Evolutionary conservation across 495 filamentous ascomycete genomes (phyloP).

Genomic region (Lasiosphaeriaceae sp.): DNA sequence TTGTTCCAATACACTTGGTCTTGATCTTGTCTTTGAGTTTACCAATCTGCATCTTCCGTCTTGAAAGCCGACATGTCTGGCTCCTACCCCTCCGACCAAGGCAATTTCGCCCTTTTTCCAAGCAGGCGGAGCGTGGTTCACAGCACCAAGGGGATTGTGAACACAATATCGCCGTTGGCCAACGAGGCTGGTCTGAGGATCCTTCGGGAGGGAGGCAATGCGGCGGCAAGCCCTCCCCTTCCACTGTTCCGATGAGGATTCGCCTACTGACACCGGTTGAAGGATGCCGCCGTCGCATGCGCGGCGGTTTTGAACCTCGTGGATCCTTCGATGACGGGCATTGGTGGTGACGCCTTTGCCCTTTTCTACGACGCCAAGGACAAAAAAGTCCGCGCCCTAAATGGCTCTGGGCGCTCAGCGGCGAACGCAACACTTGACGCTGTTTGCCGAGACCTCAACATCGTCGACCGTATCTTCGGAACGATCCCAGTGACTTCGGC

Average conservation of each 20-base stretch:
- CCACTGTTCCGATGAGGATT: background rate
- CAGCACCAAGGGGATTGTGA: constrained; percentile 74
- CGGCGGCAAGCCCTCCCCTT: constrained; percentile 54
- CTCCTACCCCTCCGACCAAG: constrained; percentile 47
- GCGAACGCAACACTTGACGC: constrained; percentile 53
- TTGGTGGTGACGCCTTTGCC: constrained; percentile 85
- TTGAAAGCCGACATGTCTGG: background rate
- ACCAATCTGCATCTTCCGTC: no score
- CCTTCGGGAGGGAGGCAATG: constrained; percentile 73
- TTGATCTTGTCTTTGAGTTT: no score
- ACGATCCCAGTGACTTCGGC: constrained; percentile 62
- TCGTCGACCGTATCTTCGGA: constrained; percentile 45
- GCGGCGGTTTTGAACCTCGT: constrained; percentile 76
- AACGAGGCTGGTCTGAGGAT: constrained; percentile 70
- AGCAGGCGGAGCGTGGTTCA: constrained; percentile 78
- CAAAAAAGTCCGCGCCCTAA: constrained; percentile 67
- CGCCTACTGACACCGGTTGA: background rate
- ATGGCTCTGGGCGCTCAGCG: constrained; percentile 73
- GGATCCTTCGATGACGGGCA: constrained; percentile 76
- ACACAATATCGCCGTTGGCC: constrained; percentile 76
- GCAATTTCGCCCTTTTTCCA: constrained; percentile 56
- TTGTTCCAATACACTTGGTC: no score
- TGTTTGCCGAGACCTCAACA: constrained; percentile 58
- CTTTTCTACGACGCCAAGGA: constrained; percentile 72
- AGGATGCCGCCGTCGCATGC: constrained; percentile 21